Evolutionary conservation across 2,329 filamentous ascomycete genomes (phyloP), one percentile per base, ranked within the genome.

Genomic region (Aurifilum marmelostoma): DNA sequence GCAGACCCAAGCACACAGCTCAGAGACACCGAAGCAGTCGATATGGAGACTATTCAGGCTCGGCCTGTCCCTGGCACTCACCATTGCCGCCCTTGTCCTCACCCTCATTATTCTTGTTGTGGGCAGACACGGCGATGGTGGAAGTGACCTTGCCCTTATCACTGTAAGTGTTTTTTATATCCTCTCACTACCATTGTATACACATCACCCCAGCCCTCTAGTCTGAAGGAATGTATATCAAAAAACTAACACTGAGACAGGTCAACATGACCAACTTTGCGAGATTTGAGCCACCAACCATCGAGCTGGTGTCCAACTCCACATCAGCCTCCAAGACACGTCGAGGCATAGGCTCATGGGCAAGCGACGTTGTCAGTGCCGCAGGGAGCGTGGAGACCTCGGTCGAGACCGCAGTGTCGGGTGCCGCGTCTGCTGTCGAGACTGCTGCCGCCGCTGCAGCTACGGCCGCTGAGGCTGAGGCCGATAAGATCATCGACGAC

Each of bases 241-340:
- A 43, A 6, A 60, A 27, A 6, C 64, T 69, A 18, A 67, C 59
- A 39, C 3, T 18, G 47, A 32, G 6, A 59, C n/a, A 69, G 67
- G 61, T 70, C 52, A 63, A 71, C 60, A 71, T 71, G 69, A 71
- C 39, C 63, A n/a, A 71, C 43, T 71, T 71, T 29, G 67, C 63
- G 29, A 64, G 43, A 16, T 71, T 66, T 60, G 43, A 54, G 21
- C 69, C 69, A 16, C 69, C 69, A 1, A 54, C 54, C 43, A 71
- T 71, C 60, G 24, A 43, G 21, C 69, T 71, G 27, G 67, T 69
- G 21, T 37, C 64, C 50, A 69, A 64, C 60, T 52, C 60, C 24
- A 64, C 66, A 16, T 34, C 65, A n/a, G 63, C 69, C 47, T 64
- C 41, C 29, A 71, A 71, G 32, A 67, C 67, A 5, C 41, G 54